Percentiles rank a stretch among this genome's conserved stretches.
phyloP scores from a whole-genome alignment of 1,284 basidiomycete genomes.

The Ustilago tritici region DNA sequence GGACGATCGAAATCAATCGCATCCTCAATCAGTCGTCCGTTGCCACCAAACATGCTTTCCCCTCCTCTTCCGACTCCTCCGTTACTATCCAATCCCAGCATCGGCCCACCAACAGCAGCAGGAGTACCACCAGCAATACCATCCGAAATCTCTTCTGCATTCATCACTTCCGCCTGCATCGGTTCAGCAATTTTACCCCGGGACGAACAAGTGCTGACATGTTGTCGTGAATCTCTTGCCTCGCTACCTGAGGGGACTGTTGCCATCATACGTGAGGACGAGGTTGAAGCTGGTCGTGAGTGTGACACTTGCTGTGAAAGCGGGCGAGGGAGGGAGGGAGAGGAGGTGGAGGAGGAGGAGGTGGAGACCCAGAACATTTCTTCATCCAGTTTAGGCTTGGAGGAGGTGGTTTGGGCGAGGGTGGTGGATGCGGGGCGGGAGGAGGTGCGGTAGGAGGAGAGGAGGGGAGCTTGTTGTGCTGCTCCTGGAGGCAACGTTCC shows the following conservation, averaged over 20 bases:
- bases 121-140: slow-evolving; percentile 23
- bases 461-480: slow-evolving; percentile 33
- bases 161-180: slow-evolving; percentile 50
- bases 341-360: slow-evolving; percentile 10
- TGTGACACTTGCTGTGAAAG: slow-evolving; percentile 15
- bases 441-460: slow-evolving; percentile 25
- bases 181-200: slow-evolving; percentile 35
- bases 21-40: slow-evolving; percentile 19
- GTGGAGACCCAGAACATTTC: slow-evolving; percentile 50
- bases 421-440: slow-evolving; percentile 9
- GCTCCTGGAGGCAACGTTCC: slow-evolving; percentile 47
- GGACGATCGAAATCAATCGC: slow-evolving; percentile 38
- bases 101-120: not conserved
- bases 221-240: slow-evolving; percentile 34
- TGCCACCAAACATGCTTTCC: slow-evolving; percentile 29
- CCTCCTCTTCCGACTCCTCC: not conserved
- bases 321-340: slow-evolving; percentile 21
- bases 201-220: slow-evolving; percentile 30
- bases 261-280: slow-evolving; percentile 24
- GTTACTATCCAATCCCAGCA: not conserved
- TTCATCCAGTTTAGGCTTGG: slow-evolving; percentile 32
- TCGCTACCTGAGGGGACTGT: slow-evolving; percentile 15
- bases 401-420: slow-evolving; percentile 2
- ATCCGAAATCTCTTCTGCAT: slow-evolving; percentile 27
- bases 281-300: slow-evolving; percentile 20